Base-by-base conservation (phyloP, 345 rosid species). In the Capsella bursapastoris region DNA sequence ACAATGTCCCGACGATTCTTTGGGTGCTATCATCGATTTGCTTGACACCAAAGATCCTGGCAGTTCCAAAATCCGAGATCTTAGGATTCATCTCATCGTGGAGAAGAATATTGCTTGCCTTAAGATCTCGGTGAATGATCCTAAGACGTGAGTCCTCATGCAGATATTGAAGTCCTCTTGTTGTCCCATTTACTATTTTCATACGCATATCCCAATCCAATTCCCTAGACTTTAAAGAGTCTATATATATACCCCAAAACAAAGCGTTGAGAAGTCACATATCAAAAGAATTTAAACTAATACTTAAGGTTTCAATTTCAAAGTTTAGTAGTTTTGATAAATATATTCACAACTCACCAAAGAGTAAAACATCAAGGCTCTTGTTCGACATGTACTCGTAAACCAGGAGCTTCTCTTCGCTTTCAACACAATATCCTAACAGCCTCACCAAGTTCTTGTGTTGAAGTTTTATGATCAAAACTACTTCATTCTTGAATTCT, bases 61-160 rank as follows among this genome's bases (percentile, higher is more conserved):
- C 31, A 4, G 56, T 51, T 22, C 56, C 56, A 51, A 51, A 51
- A 51, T 51, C 56, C 0, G 56, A 51, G 14, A 51, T 51, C 31
- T 51, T 51, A 51, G 57, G 57, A 51, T 51, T 51, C 32, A 25
- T 51, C 57, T 51, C 57, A 25, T 51, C 57, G 14, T 51, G 31
- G n/a, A 51, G 57, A 9, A 51, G 57, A 22, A 51, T 51, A 25
- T 60, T 38, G 49, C 65, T 60, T 18, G 48, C 34, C 4, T 60
- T 60, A 40, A 60, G 48, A 60, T 60, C 65, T 60, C 65, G 65
- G 1, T 60, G 65, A 22, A 60, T 60, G 65, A 60, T 60, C 18
- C 32, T 38, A 0, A 5, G 65, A 3, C 65, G 48, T 11, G 65
- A 60, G 65, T 60, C 6, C 32, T 60, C 65, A 40, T 60, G 65